phyloP scores from a whole-genome alignment of 2,329 filamentous ascomycete genomes.

The Knoxdaviesia proteae region DNA sequence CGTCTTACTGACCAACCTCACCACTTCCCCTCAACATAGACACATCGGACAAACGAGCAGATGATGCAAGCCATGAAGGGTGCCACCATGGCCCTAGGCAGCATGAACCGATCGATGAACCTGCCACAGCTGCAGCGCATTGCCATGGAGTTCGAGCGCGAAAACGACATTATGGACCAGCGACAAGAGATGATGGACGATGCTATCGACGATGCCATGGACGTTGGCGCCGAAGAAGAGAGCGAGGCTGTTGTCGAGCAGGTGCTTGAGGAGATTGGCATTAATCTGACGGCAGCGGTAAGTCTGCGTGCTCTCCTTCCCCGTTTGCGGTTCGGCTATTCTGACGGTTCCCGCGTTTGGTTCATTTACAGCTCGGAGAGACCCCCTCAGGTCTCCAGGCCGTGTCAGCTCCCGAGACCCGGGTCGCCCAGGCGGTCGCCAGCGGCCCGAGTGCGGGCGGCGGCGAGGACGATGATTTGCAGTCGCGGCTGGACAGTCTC shows the following conservation, averaged over 20 bases:
- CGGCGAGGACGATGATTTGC: slow-evolving; percentile 63
- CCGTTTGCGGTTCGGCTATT: background rate
- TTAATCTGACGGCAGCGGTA: slow-evolving; percentile 79
- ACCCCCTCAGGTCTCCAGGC: slow-evolving; percentile 71
- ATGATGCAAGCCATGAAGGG: slow-evolving; percentile 99
- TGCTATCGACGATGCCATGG: slow-evolving; percentile 90
- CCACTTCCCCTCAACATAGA: slow-evolving; percentile 27
- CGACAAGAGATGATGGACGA: slow-evolving; percentile 99
- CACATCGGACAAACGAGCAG: slow-evolving; percentile 92
- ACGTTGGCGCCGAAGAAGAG: slow-evolving; percentile 76
- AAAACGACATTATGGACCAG: slow-evolving; percentile 99
- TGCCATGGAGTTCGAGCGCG: slow-evolving; percentile 95
- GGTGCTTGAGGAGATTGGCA: slow-evolving; percentile 87
- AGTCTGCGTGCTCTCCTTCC: slow-evolving; percentile 15
- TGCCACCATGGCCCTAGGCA: slow-evolving; percentile 74
- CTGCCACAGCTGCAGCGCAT: slow-evolving; percentile 86
- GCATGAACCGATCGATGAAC: slow-evolving; percentile 98
- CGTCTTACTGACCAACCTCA: background rate
- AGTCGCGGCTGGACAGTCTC: slow-evolving; percentile 79
- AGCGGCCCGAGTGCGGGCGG: slow-evolving; percentile 17
- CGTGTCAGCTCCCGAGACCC: slow-evolving; percentile 48
- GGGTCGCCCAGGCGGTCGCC: slow-evolving; percentile 72
- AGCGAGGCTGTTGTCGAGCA: slow-evolving; percentile 94
- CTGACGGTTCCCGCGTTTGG: background rate
- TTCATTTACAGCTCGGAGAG: slow-evolving; percentile 53